Percentiles rank a stretch among this genome's conserved stretches.
Evolutionary conservation across 1,284 basidiomycete species (phyloP).

Genomic region (Vanrija humicola): DNA sequence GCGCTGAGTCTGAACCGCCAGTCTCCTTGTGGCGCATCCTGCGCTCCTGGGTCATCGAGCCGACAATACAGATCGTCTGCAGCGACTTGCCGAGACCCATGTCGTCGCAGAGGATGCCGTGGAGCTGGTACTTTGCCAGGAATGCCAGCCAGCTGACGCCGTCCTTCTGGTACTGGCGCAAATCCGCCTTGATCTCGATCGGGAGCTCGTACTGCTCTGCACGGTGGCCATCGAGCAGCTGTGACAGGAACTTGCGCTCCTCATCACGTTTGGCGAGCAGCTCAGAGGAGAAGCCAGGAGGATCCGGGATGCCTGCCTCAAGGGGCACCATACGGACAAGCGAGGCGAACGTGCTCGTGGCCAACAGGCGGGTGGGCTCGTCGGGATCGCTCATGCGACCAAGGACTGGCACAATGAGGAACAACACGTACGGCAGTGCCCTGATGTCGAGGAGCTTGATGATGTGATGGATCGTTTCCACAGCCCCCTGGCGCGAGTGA

Average conservation of each 20-base stretch:
- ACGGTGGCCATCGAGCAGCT: slow-evolving; percentile 90
- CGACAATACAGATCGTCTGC: slow-evolving; percentile 96
- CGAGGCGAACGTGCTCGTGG: slow-evolving; percentile 95
- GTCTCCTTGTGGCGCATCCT: slow-evolving; percentile 65
- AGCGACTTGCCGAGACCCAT: slow-evolving; percentile 99
- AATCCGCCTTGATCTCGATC: slow-evolving; percentile 83
- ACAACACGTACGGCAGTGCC: slow-evolving; percentile 93
- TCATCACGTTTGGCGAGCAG: slow-evolving; percentile 80
- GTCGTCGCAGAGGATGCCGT: slow-evolving; percentile 97
- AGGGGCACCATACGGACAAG: slow-evolving; percentile 99
- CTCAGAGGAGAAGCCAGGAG: slow-evolving; percentile 84
- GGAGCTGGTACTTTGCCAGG: slow-evolving; percentile 89
- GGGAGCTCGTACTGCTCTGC: slow-evolving; percentile 89
- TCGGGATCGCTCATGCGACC: slow-evolving; percentile 96
- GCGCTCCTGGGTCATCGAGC: slow-evolving; percentile 89
- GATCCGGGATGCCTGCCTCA: slow-evolving; percentile 95
- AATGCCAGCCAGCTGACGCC: slow-evolving; percentile 99
- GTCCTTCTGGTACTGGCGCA: slow-evolving; percentile 96
- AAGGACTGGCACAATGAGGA: slow-evolving; percentile 91
- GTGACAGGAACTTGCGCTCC: slow-evolving; percentile 88
- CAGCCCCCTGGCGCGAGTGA: slow-evolving; percentile 79
- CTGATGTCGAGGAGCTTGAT: slow-evolving; percentile 90
- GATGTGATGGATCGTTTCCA: slow-evolving; percentile 89
- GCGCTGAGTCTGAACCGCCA: slow-evolving; percentile 70
- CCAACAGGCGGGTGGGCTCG: slow-evolving; percentile 82